Evolutionary conservation across 345 rosid species (phyloP), one percentile per base, ranked within the genome.

Genomic region (Aquilaria sinensis): DNA sequence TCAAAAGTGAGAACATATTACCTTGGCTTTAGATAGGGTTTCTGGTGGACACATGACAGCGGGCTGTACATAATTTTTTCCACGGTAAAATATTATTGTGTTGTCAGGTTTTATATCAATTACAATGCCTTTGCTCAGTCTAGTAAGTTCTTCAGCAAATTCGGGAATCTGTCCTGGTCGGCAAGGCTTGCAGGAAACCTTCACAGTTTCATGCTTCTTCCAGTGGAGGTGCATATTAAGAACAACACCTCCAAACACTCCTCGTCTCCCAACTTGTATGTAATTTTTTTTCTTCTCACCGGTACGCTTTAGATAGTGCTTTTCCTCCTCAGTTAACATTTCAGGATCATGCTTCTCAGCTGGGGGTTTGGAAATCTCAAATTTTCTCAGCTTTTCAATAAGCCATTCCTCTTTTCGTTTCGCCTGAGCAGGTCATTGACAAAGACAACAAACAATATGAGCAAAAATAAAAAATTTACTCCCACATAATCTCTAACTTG

Each of bases 211-310:
- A 70, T 89, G 96, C 63, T 81, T 92, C 76, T 92, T 92, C 98
- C 96, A 92, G 57, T 92, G 98, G 46, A 92, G 96, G 77, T 92
- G 98, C 93, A 92, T 84, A 70, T 89, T 92, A 52, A 89, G 82
- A 72, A 92, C 93, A 58, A 92, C 94, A 32, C 98, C 98, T 58
- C 98, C 97, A 80, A 92, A 89, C 30, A 89, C 96, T 63, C 98
- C 98, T 37, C 97, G 84, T 70, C 98, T 86, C 49, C 98, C 96
- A 46, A 92, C 90, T 49, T 80, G 89, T 12, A 85, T 85, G 71
- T 80, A 92, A 67, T 89, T 84, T 64, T 87, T 89, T 72, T 83
- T 89, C 77, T 92, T 92, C 77, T 87, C 97, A 32, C 96, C 93
- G 16, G 89, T 89, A 56, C 96, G 97, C 81, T 85, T 89, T 52